These are phyloP conservation scores for Fusarium vanettenii DNA, from an alignment of 2,329 filamentous ascomycete genomes.

Conservation along the genomic window DNA sequence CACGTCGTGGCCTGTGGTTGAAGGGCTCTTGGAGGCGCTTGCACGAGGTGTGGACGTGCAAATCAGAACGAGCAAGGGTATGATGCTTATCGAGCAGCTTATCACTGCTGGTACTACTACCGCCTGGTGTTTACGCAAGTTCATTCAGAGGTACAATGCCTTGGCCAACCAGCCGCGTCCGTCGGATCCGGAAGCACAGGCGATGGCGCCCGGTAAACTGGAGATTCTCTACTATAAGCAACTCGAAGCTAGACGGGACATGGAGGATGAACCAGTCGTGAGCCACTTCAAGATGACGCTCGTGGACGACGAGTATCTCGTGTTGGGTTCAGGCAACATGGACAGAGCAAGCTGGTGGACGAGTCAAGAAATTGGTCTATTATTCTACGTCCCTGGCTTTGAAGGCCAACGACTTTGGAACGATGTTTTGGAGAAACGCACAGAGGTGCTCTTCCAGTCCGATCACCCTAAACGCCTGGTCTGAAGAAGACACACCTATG, in stretches of 20 bases:
- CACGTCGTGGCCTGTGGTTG: slow-evolving; percentile 73
- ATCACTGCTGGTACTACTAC: slow-evolving; percentile 82
- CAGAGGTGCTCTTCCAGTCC: slow-evolving; percentile 49
- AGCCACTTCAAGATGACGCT: slow-evolving; percentile 83
- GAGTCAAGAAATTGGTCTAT: slow-evolving; percentile 82
- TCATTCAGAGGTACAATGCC: slow-evolving; percentile 66
- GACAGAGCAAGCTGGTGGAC: slow-evolving; percentile 90
- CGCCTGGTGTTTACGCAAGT: slow-evolving; percentile 67
- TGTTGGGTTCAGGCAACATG: slow-evolving; percentile 85
- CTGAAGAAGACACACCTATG: slow-evolving; percentile 1
- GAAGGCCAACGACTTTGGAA: slow-evolving; percentile 54
- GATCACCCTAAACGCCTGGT: slow-evolving; percentile 14
- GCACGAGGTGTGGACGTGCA: slow-evolving; percentile 74
- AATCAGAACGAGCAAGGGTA: slow-evolving; percentile 73
- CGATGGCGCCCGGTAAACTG: slow-evolving; percentile 59
- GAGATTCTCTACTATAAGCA: slow-evolving; percentile 69
- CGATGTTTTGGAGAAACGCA: slow-evolving; percentile 50
- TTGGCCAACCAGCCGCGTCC: slow-evolving; percentile 32
- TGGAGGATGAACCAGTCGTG: slow-evolving; percentile 71
- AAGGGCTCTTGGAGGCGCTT: slow-evolving; percentile 70
- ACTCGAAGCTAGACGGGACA: slow-evolving; percentile 44
- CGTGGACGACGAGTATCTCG: slow-evolving; percentile 73
- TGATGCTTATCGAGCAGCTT: slow-evolving; percentile 86
- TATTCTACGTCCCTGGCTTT: slow-evolving; percentile 61
- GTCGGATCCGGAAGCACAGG: slow-evolving; percentile 56